phyloP scores from a whole-genome alignment of 2,329 filamentous ascomycete species.

The Coleophoma cylindrospora region DNA sequence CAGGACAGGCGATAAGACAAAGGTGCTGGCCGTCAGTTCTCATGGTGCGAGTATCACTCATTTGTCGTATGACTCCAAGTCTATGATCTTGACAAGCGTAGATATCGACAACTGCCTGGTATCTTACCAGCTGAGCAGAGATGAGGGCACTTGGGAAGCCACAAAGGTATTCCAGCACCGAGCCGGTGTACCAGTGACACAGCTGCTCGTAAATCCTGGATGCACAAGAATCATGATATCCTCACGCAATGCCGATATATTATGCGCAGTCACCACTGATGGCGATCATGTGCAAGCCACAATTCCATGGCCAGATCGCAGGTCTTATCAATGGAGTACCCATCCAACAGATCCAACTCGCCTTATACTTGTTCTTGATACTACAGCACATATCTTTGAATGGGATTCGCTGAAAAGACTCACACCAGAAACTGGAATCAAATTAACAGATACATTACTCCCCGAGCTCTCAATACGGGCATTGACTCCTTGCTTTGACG shows the following conservation, averaged over 20 bases:
- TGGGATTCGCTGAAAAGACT: conserved; percentile 2
- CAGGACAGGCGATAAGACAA: conserved; percentile 7
- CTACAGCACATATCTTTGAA: not conserved
- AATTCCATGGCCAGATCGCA: not conserved
- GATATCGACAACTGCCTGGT: conserved; percentile 10
- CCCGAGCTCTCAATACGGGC: not conserved
- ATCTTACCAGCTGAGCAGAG: not conserved
- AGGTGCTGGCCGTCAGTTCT: conserved; percentile 19
- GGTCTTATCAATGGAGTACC: not conserved
- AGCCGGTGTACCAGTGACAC: not conserved
- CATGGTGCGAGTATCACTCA: conserved; percentile 11
- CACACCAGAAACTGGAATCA: not conserved
- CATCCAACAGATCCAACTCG: not conserved
- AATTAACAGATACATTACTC: not conserved
- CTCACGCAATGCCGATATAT: not conserved
- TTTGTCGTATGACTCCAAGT: conserved; percentile 13
- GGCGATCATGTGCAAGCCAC: not conserved
- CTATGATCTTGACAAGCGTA: conserved; percentile 19
- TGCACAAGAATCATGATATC: not conserved
- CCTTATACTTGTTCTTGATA: not conserved
- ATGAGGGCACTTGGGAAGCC: not conserved
- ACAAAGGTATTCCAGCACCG: not conserved
- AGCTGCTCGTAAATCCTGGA: not conserved
- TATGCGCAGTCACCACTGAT: not conserved
- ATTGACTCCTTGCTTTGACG: conserved; percentile 1